Evolutionary conservation across 2,329 filamentous ascomycete species (phyloP), one percentile per base, ranked within the genome.

Genomic region (Huntiella savannae): DNA sequence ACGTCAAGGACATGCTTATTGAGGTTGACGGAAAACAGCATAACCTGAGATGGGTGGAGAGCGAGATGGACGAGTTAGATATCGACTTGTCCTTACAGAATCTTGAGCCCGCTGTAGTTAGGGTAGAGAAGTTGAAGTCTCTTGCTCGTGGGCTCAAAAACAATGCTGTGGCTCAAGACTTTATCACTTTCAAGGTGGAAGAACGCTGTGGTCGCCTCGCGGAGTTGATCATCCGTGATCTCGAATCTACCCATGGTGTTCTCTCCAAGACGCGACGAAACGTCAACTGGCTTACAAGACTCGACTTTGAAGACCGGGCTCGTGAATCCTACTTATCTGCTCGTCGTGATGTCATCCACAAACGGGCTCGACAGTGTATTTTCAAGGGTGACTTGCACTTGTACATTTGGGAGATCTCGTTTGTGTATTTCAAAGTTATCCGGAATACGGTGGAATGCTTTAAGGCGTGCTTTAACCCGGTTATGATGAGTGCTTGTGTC

Each of bases 21-120:
- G 91, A 98, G 55, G 84, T 94, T 11, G 91, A 96, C 56, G 91
- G 91, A 42, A 93, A 93, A 56, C 87, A 95, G 60, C 85, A 96
- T 58, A 95, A 91, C 58, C 71, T 98, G 40, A 82, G 88, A 45
- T 95, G 85, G 85, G 85, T 98, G 0, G 91, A 98, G 59, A 77
- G 78, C 45, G 85, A 96, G 62, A 82, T 98, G 60, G 91, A 98
- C 57, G 85, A 93, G 57, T 73, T 98, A 4, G 91, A 98, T 57
- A 96, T 96, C 55, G 81, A 93, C 55, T 87, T 98, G 55, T 88
- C 91, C 0, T 70, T 95, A 43, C 88, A 96, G 58, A 73, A 75
- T 37, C 91, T 94, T 53, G 86, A 95, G 55, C 73, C 79, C 15
- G 82, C 91, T 0, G 91, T 96, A 0, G 70, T 71, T 4, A 75